Evolutionary conservation across 2,329 filamentous ascomycete genomes (phyloP).

Genomic region (Hypoxylon sp.): DNA sequence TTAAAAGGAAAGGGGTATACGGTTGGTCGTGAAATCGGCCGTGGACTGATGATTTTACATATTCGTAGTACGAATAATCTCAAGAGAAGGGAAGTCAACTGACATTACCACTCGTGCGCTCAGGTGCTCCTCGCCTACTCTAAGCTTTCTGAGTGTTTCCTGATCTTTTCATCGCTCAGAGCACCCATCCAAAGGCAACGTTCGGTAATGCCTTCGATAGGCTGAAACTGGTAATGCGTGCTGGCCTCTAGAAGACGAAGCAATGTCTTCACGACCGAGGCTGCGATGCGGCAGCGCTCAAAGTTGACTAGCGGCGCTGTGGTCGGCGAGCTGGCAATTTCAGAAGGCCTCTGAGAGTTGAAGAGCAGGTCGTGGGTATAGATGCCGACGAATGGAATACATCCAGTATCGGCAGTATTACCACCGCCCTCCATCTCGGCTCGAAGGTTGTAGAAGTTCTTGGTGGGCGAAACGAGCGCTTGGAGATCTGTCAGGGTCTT

Average conservation of each 20-base stretch:
- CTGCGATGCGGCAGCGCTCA: conserved; percentile 79
- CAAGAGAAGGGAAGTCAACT: background rate
- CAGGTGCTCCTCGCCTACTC: conserved; percentile 46
- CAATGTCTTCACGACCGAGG: conserved; percentile 80
- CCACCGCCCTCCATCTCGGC: conserved; percentile 79
- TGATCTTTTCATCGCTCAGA: conserved; percentile 77
- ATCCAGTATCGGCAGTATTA: conserved; percentile 66
- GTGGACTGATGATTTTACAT: conserved; percentile 39
- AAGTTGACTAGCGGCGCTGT: conserved; percentile 81
- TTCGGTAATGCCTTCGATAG: conserved; percentile 79
- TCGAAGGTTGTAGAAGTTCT: conserved; percentile 79
- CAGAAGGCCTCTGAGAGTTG: conserved; percentile 79
- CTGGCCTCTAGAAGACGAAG: conserved; percentile 81
- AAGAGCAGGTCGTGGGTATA: conserved; percentile 86
- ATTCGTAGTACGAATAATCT: conserved; percentile 20
- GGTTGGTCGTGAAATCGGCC: conserved; percentile 18
- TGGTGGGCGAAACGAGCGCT: conserved; percentile 74
- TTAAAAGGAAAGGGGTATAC: conserved; percentile 34
- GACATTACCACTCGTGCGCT: background rate
- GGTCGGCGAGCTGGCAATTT: conserved; percentile 72
- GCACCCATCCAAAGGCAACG: conserved; percentile 87
- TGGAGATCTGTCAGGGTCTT: conserved; percentile 74
- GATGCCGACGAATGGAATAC: conserved; percentile 83
- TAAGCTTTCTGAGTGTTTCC: conserved; percentile 58
- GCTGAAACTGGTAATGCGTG: conserved; percentile 74